A percentile compares a stretch with the other conserved stretches of the same genome.
These are phyloP conservation scores for Coemansia sp. DNA, from an alignment of 192 early-diverging fungal species.

Conservation along the genomic window DNA sequence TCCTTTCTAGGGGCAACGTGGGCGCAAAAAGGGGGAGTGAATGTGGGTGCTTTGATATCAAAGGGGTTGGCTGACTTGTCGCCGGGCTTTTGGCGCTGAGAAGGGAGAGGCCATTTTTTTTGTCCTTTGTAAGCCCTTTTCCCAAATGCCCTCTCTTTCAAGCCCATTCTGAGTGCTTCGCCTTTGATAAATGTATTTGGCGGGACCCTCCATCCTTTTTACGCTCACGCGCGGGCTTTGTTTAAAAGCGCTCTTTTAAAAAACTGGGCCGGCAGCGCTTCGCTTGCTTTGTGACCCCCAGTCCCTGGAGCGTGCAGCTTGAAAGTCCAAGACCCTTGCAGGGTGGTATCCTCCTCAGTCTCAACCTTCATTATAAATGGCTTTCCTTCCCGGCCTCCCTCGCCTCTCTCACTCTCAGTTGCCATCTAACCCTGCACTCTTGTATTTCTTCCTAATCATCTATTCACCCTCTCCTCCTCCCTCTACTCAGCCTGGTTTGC, in stretches of 20 bases:
- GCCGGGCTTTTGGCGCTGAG: background rate
- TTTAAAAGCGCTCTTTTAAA: slow-evolving; percentile 8
- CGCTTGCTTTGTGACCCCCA: background rate
- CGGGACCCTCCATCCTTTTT: background rate
- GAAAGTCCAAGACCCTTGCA: slow-evolving; percentile 3
- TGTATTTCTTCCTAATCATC: background rate
- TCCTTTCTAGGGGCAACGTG: background rate
- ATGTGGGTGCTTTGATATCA: slow-evolving; percentile 3
- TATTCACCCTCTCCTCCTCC: background rate
- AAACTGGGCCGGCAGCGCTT: background rate
- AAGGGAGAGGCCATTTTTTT: background rate
- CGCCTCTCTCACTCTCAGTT: background rate
- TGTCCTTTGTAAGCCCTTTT: background rate
- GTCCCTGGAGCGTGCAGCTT: background rate
- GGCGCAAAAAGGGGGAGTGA: background rate
- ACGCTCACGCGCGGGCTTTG: background rate
- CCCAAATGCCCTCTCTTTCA: slow-evolving; percentile 1
- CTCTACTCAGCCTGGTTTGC: background rate
- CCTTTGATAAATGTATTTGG: slow-evolving; percentile 6
- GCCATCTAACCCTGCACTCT: background rate
- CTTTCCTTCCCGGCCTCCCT: background rate
- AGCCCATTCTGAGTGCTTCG: background rate
- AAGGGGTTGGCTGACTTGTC: background rate
- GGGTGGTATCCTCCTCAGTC: background rate
- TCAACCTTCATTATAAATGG: background rate